These are phyloP conservation scores for Ceriops zippeliana DNA, from an alignment of 345 rosid genomes.

Conservation along the genomic window DNA sequence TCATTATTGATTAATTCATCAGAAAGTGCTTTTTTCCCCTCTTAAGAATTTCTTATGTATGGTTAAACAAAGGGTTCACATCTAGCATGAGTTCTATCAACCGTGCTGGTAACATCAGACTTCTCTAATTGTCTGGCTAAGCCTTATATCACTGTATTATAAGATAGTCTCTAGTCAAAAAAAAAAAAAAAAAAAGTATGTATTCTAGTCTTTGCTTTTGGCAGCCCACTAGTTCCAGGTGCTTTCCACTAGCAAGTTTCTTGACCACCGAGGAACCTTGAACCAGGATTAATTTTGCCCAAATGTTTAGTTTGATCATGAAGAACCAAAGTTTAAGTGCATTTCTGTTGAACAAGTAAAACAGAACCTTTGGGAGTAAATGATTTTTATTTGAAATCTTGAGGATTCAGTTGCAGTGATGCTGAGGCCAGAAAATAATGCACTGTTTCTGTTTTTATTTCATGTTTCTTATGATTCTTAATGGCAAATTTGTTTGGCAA, in stretches of 20 bases:
- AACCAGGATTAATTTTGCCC: background rate
- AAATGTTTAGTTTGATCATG: background rate
- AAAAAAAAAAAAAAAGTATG: background rate
- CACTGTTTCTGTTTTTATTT: background rate
- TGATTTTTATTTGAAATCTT: too few relatives aligned
- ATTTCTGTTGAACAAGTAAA: background rate
- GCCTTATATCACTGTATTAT: background rate
- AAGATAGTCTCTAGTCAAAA: background rate
- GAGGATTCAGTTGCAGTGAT: too few relatives aligned
- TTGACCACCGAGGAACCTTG: background rate
- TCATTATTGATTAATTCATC: too few relatives aligned
- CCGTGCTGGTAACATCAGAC: background rate
- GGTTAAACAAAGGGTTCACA: too few relatives aligned
- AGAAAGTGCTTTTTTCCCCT: too few relatives aligned
- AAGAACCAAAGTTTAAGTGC: background rate
- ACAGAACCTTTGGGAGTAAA: too few relatives aligned
- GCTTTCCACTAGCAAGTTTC: background rate
- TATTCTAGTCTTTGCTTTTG: background rate
- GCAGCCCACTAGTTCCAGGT: background rate
- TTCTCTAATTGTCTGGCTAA: background rate
- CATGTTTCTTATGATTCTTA: conserved; percentile 6
- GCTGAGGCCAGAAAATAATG: too few relatives aligned
- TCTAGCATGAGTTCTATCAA: background rate
- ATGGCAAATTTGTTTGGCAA: conserved; percentile 24
- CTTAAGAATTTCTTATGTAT: too few relatives aligned